Evolutionary conservation across 2,329 filamentous ascomycete genomes (phyloP).

Genomic region (Monilinia fructigena): DNA sequence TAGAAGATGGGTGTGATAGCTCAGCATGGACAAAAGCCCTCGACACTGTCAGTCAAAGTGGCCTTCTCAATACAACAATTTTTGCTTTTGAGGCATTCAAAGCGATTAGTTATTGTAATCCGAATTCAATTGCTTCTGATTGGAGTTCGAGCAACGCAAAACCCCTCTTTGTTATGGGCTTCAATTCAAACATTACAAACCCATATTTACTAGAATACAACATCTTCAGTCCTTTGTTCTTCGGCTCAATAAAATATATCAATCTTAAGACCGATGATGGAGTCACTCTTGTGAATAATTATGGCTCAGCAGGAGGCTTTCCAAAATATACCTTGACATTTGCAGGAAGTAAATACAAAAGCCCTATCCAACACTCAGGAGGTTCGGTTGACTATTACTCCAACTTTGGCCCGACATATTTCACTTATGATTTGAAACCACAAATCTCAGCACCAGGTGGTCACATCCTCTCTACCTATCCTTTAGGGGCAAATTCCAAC

Average conservation of each 20-base stretch:
- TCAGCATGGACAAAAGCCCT: slow-evolving; percentile 25
- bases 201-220: slow-evolving; percentile 29
- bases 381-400: slow-evolving; percentile 31
- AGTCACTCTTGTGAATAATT: slow-evolving; percentile 24
- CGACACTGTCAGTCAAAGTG: slow-evolving; percentile 20
- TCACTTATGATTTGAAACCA: slow-evolving; percentile 28
- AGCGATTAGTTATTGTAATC: slow-evolving; percentile 18
- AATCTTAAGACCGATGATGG: slow-evolving; percentile 25
- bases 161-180: slow-evolving; percentile 27
- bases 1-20: slow-evolving; percentile 25
- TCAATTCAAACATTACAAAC: slow-evolving; percentile 24
- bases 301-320: slow-evolving; percentile 26
- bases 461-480: slow-evolving; percentile 42
- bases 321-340: slow-evolving; percentile 26
- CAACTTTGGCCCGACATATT: slow-evolving; percentile 27
- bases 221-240: slow-evolving; percentile 25
- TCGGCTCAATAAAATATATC: slow-evolving; percentile 24
- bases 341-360: slow-evolving; percentile 12
- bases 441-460: slow-evolving; percentile 41
- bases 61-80: slow-evolving; percentile 26
- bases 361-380: slow-evolving; percentile 23
- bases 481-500: slow-evolving; percentile 36
- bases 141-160: slow-evolving; percentile 5
- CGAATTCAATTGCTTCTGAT: slow-evolving; percentile 18
- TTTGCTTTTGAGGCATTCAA: slow-evolving; percentile 25